Evolutionary conservation across 495 filamentous ascomycete species (phyloP).

Genomic region (Rhypophila decipiens): DNA sequence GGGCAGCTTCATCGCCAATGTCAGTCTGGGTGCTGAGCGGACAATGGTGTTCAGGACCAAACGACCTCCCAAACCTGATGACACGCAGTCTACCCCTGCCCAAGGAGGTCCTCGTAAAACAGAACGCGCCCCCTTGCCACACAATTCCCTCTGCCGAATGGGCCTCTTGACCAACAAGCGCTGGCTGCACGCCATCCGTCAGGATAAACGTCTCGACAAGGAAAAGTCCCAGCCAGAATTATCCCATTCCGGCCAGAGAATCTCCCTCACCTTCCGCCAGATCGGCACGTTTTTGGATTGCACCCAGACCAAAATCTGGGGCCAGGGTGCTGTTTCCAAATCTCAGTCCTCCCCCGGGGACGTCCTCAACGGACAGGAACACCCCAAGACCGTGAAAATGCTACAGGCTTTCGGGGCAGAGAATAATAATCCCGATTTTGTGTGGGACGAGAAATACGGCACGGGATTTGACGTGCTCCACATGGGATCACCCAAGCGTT

Average conservation of each 20-base stretch:
- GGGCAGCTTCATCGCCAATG: slow-evolving; percentile 79
- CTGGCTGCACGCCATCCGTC: slow-evolving; percentile 86
- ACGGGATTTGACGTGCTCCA: slow-evolving; percentile 84
- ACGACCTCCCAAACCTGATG: slow-evolving; percentile 34
- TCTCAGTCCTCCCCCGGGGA: slow-evolving; percentile 44
- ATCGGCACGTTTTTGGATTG: slow-evolving; percentile 79
- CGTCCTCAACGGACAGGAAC: slow-evolving; percentile 66
- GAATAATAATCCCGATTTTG: slow-evolving; percentile 66
- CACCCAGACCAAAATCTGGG: slow-evolving; percentile 68
- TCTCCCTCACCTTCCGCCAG: slow-evolving; percentile 85
- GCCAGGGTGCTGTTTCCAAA: slow-evolving; percentile 79
- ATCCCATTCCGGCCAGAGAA: slow-evolving; percentile 67
- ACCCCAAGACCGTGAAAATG: slow-evolving; percentile 58
- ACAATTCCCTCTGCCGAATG: slow-evolving; percentile 82
- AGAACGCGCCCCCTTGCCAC: slow-evolving; percentile 70
- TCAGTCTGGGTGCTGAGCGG: slow-evolving; percentile 85
- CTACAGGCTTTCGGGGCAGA: slow-evolving; percentile 78
- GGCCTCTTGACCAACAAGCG: slow-evolving; percentile 73
- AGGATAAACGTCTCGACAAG: slow-evolving; percentile 65
- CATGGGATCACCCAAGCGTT: slow-evolving; percentile 43
- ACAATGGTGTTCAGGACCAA: slow-evolving; percentile 90
- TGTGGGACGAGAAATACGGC: slow-evolving; percentile 77
- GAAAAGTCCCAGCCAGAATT: slow-evolving; percentile 66
- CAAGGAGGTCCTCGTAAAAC: slow-evolving; percentile 21
- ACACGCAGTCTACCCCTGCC: not conserved